Percentiles rank a stretch among this genome's conserved stretches.
Conservation (phyloP, 2,329 filamentous ascomycete genomes). For the Phaeosphaeria sp. region DNA sequence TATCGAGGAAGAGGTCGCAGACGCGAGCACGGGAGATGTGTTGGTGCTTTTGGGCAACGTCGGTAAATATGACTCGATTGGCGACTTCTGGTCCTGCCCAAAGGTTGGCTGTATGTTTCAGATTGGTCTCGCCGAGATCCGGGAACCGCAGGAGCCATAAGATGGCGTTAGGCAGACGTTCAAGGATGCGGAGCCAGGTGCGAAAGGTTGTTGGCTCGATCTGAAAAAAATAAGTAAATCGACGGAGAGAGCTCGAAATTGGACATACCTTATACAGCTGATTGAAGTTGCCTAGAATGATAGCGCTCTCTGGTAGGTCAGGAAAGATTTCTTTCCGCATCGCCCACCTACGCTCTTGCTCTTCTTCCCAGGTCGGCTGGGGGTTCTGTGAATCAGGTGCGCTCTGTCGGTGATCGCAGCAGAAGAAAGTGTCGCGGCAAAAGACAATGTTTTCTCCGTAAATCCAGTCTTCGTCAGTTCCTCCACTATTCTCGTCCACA, state of each 20-base stretch:
- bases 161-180: conserved; percentile 82
- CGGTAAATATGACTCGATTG: conserved; percentile 88
- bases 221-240: conserved; percentile 55
- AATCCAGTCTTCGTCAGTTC: conserved; percentile 80
- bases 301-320: conserved; percentile 75
- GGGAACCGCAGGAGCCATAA: conserved; percentile 98
- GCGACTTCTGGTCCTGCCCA: conserved; percentile 91
- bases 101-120: conserved; percentile 76
- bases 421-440: conserved; percentile 95
- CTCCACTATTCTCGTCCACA: conserved; percentile 69
- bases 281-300: conserved; percentile 98
- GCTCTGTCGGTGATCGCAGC: conserved; percentile 94
- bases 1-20: conserved; percentile 95
- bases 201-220: conserved; percentile 97
- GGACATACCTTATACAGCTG: conserved; percentile 89
- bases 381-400: conserved; percentile 72
- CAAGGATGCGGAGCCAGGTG: conserved; percentile 90
- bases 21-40: conserved; percentile 92
- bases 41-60: conserved; percentile 92
- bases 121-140: conserved; percentile 85
- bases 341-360: conserved; percentile 81
- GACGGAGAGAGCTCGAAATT: not conserved
- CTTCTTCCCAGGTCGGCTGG: conserved; percentile 78
- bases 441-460: conserved; percentile 98
- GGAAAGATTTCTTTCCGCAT: conserved; percentile 96